phyloP scores from a whole-genome alignment of 208 protist genomes.

The Leptomonas pyrrhocoris region DNA sequence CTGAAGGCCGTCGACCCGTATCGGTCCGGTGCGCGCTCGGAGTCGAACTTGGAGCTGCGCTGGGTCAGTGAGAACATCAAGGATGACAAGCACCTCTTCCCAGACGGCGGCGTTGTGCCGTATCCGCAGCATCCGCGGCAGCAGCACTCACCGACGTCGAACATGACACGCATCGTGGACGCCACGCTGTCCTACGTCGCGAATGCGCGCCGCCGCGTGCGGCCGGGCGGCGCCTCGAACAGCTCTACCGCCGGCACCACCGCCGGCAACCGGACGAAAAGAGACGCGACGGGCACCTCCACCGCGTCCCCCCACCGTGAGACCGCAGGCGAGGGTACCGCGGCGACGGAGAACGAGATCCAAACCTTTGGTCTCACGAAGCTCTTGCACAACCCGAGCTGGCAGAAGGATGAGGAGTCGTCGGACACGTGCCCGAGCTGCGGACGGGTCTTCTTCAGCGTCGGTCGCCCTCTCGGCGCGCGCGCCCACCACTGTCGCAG shows the following conservation, averaged over 20 bases:
- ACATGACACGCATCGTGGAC: conserved; percentile 26
- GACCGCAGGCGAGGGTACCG: neutral
- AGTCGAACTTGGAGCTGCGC: conserved; percentile 42
- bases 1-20: conserved; percentile 32
- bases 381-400: conserved; percentile 54
- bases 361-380: conserved; percentile 40
- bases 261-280: neutral
- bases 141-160: conserved; percentile 10
- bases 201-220: conserved; percentile 26
- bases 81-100: conserved; percentile 69
- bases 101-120: conserved; percentile 8
- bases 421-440: conserved; percentile 50
- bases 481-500: conserved; percentile 69
- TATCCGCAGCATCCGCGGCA: conserved; percentile 26
- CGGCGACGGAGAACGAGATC: conserved; percentile 40
- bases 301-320: neutral
- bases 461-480: conserved; percentile 35
- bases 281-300: neutral
- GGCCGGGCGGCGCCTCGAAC: neutral
- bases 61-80: conserved; percentile 54
- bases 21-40: conserved; percentile 28
- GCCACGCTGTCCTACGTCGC: conserved; percentile 34
- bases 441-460: conserved; percentile 35
- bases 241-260: neutral
- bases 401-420: conserved; percentile 64